Base-by-base conservation (phyloP, 2,329 filamentous ascomycete genomes). In the Penicillium freii region DNA sequence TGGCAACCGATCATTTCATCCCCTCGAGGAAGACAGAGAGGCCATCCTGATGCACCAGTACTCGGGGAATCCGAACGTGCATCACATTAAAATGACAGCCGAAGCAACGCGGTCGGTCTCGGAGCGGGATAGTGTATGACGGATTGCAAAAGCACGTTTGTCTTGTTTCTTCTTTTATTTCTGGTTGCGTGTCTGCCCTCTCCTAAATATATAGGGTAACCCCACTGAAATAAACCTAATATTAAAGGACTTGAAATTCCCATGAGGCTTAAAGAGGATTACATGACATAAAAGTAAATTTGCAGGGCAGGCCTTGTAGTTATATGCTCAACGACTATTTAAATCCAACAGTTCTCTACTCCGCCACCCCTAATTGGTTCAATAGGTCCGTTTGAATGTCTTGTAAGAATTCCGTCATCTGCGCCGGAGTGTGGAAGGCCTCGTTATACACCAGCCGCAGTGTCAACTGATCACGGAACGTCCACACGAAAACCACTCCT, bases 371-470 rank as follows among this genome's bases (percentile, higher is more conserved):
- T 19, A 51, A 33, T 47, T 52, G 8, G 9, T 38, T 47, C 34
- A 56, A 46, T 19, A 56, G 13, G 13, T 51, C 25, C 13, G 25
- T 38, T 25, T 47, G 21, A 34, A 52, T 13, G 23, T 56, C 54
- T 0, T 33, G 48, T 25, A 34, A 52, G 42, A 73, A 64, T 42
- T 60, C 57, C 6, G 31, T 42, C 61, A 73, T 69, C 54, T 66
- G 68, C 2, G 42, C 56, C 7, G 33, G 53, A 1, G 54, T 63
- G 63, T 74, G 66, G 54, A 67, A 75, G 9, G 69, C 63, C 52
- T 70, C 65, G 31, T 75, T 73, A 58, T 70, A 75, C 19, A 69
- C 68, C 21, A 63, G 65, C 21, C 66, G 66, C 31, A 75, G 54
- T 34, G 62, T 71, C 51, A 75, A 53, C 58, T 67, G 63, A 42